These are phyloP conservation scores for Rachicladosporium sp. DNA, from an alignment of 2,329 filamentous ascomycete genomes.

Conservation along the genomic window DNA sequence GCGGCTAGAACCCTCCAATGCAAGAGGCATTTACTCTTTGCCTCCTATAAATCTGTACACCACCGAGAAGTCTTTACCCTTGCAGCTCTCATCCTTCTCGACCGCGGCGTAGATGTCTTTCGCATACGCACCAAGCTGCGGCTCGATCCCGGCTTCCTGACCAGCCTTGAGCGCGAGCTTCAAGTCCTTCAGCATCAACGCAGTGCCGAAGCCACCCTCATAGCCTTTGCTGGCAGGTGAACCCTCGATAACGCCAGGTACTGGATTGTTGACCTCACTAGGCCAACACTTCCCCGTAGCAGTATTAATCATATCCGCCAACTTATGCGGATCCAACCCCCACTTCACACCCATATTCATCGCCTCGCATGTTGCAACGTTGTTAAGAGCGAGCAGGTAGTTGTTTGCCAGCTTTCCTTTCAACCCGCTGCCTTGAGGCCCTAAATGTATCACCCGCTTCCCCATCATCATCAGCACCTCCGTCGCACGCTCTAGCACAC, in stretches of 20 bases:
- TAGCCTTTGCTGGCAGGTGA: conserved; percentile 67
- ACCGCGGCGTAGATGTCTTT: conserved; percentile 35
- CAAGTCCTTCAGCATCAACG: conserved; percentile 38
- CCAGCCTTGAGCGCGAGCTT: conserved; percentile 36
- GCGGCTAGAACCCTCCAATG: not conserved
- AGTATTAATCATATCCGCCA: conserved; percentile 81
- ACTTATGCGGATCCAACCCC: conserved; percentile 51
- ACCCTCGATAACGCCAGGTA: conserved; percentile 66
- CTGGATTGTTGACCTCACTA: conserved; percentile 89
- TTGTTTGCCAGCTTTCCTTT: conserved; percentile 95
- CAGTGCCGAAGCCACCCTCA: conserved; percentile 38
- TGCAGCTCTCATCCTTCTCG: conserved; percentile 31
- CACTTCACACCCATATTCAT: conserved; percentile 54
- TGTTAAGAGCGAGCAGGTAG: conserved; percentile 87
- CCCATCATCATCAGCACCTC: conserved; percentile 72
- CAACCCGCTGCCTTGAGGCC: conserved; percentile 70
- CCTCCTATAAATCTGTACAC: conserved; percentile 39
- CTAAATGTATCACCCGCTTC: conserved; percentile 72
- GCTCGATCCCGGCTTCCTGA: conserved; percentile 31
- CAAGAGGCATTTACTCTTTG: conserved; percentile 21
- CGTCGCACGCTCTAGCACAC: conserved; percentile 52
- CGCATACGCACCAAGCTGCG: conserved; percentile 34
- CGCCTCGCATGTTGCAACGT: conserved; percentile 58
- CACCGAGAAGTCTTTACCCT: conserved; percentile 39
- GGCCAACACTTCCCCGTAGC: conserved; percentile 96